Base-by-base conservation (phyloP, 371 early-diverging fungal genomes). In the Circinella umbellata region DNA sequence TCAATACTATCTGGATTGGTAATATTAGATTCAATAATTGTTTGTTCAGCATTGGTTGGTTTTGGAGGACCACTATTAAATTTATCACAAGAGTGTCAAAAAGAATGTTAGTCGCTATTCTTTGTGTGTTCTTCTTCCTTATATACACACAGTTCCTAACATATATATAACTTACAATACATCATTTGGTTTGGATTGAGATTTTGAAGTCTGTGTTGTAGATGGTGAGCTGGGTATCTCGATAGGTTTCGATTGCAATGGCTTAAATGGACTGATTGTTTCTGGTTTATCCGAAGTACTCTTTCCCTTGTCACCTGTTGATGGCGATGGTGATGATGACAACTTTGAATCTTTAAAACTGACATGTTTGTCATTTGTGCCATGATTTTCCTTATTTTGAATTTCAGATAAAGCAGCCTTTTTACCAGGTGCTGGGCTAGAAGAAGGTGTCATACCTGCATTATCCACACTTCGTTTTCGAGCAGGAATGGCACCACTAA, bases 21-120 rank as follows among this genome's bases (percentile, higher is more conserved):
- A 20, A 72, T 68, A 39, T 67, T 68, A 11, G 72, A 67, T 60
- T 72, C 65, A 34, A 72, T 18, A 9, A 62, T 61, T 4, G 72
- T 72, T 36, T 72, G 72, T 20, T 64, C 72, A 35, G 68, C 66
- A 8, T 46, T 51, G 3, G 66, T 61, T 3, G 68, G 42, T 15
- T 68, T 34, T 6, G 68, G 65, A 4, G 61, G 61, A 17, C 72
- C 72, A 61, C 72, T 72, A 53, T 10, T 34, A 48, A 10, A 17
- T n/a, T 42, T 1, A 20, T 27, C 27, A 2, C 27, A 27, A 27
- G 27, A 27, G 27, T 27, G 27, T 27, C 27, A 27, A 27, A 27
- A 27, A 27, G n/a, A 27, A 27, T 27, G 27, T 27, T 27, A 27
- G 27, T 27, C 2, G 2, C 27, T 27, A 27, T 27, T 27, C 27